Evolutionary conservation across 139 green algal genomes (phyloP).

Genomic region (Coccomyxa sp.): DNA sequence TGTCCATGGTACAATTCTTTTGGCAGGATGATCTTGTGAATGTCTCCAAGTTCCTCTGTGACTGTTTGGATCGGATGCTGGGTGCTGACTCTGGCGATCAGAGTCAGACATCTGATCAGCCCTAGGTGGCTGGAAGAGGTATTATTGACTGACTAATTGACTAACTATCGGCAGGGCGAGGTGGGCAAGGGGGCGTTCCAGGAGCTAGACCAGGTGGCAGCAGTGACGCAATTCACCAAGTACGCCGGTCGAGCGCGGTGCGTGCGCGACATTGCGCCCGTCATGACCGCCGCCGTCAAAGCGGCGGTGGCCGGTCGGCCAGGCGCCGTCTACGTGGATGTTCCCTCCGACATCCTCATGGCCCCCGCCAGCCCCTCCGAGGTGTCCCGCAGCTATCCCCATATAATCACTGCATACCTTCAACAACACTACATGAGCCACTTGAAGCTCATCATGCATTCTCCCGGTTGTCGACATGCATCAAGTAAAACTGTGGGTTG

Average conservation of each 20-base stretch:
- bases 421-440: not conserved
- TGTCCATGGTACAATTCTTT: too few species aligned
- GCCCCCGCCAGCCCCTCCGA: not conserved
- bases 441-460: not conserved
- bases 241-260: slow-evolving; percentile 20
- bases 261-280: slow-evolving; percentile 27
- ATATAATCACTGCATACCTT: not conserved
- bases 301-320: slow-evolving; percentile 47
- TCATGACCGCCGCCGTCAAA: slow-evolving; percentile 35
- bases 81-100: too few species aligned
- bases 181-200: slow-evolving; percentile 80
- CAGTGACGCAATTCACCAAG: slow-evolving; percentile 55
- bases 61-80: too few species aligned
- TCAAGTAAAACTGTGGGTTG: too few species aligned
- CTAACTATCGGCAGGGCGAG: slow-evolving; percentile 35
- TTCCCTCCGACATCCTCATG: slow-evolving; percentile 70
- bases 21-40: too few species aligned
- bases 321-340: slow-evolving; percentile 67
- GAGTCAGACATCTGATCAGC: too few species aligned
- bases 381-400: not conserved
- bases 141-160: too few species aligned
- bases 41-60: too few species aligned
- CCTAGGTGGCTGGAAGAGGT: too few species aligned
- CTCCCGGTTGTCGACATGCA: not conserved
- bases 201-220: slow-evolving; percentile 73